Conservation (phyloP, 768 basidiomycete genomes). For the Termitomyces sp. region DNA sequence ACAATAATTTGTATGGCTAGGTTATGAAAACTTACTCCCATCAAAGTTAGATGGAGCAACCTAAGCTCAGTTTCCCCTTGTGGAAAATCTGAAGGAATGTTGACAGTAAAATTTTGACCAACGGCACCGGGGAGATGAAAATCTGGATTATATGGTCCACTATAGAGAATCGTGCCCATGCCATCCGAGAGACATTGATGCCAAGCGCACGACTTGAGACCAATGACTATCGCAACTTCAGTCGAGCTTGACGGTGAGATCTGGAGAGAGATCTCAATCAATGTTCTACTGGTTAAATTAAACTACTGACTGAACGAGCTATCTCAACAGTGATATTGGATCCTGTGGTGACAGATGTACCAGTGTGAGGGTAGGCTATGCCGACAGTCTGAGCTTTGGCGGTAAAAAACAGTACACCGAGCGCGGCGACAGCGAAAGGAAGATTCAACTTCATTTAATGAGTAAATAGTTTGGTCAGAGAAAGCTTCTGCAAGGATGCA, state of each 20-base stretch:
- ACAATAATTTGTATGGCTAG: background rate
- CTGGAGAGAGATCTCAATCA: conserved; percentile 15
- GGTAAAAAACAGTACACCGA: conserved; percentile 21
- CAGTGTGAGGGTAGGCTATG: conserved; percentile 35
- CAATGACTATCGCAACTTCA: conserved; percentile 44
- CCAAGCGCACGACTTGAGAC: conserved; percentile 28
- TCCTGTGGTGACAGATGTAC: conserved; percentile 29
- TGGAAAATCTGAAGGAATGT: conserved; percentile 23
- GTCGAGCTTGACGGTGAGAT: conserved; percentile 28
- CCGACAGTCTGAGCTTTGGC: conserved; percentile 36
- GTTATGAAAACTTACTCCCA: conserved; percentile 28
- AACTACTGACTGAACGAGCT: conserved; percentile 37
- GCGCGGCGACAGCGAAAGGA: background rate
- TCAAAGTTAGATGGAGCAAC: conserved; percentile 29
- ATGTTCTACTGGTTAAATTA: background rate
- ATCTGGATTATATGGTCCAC: conserved; percentile 41
- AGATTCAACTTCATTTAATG: background rate
- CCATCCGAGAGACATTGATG: conserved; percentile 17
- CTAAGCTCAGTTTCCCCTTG: conserved; percentile 29
- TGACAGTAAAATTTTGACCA: conserved; percentile 36
- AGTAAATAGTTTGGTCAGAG: background rate
- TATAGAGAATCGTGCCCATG: conserved; percentile 41
- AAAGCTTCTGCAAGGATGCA: background rate
- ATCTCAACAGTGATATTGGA: conserved; percentile 35
- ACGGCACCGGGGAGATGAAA: too few species aligned